Conservation (phyloP, 2,329 filamentous ascomycete species). For the Metarhizium robertsii region DNA sequence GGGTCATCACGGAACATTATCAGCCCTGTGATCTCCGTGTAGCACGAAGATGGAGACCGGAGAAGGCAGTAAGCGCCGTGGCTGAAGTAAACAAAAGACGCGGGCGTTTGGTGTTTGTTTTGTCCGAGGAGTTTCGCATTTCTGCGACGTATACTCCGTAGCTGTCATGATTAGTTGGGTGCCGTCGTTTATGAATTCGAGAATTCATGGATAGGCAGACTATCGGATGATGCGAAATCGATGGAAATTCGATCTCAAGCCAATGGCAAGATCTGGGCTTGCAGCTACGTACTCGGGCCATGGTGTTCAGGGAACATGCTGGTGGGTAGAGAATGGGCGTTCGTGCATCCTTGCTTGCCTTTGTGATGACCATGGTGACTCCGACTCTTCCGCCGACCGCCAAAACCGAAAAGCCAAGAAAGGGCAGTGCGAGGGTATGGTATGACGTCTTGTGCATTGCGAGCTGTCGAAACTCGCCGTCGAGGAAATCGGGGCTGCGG, state of each 20-base stretch:
- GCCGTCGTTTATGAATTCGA: neutral
- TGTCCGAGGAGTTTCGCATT: neutral
- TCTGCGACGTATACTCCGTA: neutral
- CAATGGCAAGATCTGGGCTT: neutral
- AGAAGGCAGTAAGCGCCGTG: neutral
- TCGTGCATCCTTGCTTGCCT: neutral
- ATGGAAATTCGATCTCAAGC: neutral
- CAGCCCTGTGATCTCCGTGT: neutral
- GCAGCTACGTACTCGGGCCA: neutral
- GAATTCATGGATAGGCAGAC: conserved; percentile 1
- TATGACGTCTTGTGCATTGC: conserved; percentile 2
- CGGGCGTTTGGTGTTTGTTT: neutral
- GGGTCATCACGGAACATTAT: neutral
- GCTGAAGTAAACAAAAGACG: neutral
- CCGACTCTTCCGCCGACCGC: conserved; percentile 6
- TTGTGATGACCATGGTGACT: conserved; percentile 6
- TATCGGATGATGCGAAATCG: neutral
- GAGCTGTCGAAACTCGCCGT: neutral
- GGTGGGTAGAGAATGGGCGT: neutral
- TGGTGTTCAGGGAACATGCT: neutral
- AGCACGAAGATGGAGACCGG: neutral
- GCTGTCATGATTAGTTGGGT: no score
- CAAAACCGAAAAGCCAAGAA: neutral
- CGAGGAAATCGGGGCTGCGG: conserved; percentile 4
- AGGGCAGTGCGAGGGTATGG: neutral